A percentile compares a stretch with the other conserved stretches of the same genome.
Conservation (phyloP, 2,329 filamentous ascomycete genomes). For the Cladosporium velox region DNA sequence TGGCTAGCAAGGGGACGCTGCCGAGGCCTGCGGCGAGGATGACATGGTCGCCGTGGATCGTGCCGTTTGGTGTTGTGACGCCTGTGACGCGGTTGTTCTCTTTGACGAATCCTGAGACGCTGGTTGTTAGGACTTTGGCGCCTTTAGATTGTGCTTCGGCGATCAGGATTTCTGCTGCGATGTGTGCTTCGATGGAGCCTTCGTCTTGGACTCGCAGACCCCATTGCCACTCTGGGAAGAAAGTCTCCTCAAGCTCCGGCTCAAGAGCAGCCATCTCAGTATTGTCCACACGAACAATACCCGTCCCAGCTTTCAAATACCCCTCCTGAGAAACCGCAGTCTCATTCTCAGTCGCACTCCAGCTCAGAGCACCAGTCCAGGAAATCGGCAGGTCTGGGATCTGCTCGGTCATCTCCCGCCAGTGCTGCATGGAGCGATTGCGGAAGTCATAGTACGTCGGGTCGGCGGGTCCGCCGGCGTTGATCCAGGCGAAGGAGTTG, state of each 20-base stretch:
- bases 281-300: not conserved
- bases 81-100: not conserved
- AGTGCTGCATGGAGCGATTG: constrained; percentile 15
- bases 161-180: constrained; percentile 2
- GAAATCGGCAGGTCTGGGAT: not conserved
- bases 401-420: constrained; percentile 4
- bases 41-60: constrained; percentile 5
- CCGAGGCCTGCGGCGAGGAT: constrained; percentile 11
- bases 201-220: constrained; percentile 4
- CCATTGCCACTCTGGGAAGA: constrained; percentile 12
- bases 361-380: constrained; percentile 4
- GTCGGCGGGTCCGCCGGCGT: not conserved
- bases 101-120: not conserved
- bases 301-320: not conserved
- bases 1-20: constrained; percentile 2
- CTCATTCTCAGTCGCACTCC: not conserved
- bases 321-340: not conserved
- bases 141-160: not conserved
- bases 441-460: constrained; percentile 16
- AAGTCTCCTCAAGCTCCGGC: not conserved
- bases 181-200: constrained; percentile 1
- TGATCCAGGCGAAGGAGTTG: constrained; percentile 18
- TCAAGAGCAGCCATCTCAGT: not conserved
- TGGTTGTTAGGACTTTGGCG: not conserved
- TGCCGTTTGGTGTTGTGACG: not conserved